These are phyloP conservation scores for Candolleomyces eurysporus DNA, from an alignment of 768 basidiomycete genomes.

Conservation along the genomic window DNA sequence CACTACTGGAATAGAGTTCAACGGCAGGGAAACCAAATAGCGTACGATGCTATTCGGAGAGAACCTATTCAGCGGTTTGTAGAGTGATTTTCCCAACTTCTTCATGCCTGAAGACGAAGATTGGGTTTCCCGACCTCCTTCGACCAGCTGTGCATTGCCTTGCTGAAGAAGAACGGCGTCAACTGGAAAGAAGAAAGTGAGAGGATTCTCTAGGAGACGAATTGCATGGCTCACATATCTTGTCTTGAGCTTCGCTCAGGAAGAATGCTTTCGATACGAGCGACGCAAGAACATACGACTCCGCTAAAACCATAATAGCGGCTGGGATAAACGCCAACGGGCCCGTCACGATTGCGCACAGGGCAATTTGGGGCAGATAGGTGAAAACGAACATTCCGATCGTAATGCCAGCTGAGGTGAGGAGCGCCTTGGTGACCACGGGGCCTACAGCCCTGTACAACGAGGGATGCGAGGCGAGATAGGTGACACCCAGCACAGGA, in stretches of 20 bases:
- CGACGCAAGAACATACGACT: conserved; percentile 37
- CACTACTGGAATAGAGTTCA: conserved; percentile 65
- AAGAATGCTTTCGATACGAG: conserved; percentile 36
- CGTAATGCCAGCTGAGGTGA: conserved; percentile 38
- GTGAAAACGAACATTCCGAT: conserved; percentile 51
- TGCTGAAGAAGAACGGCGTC: conserved; percentile 35
- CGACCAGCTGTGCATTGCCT: conserved; percentile 31
- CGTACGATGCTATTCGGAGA: conserved; percentile 45
- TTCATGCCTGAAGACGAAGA: conserved; percentile 34
- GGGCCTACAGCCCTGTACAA: conserved; percentile 35
- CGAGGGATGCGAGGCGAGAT: conserved; percentile 34
- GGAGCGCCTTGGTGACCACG: conserved; percentile 36
- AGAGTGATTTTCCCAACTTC: conserved; percentile 46
- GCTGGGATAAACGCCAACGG: conserved; percentile 61
- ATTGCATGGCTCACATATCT: conserved; percentile 30
- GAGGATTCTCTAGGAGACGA: neutral
- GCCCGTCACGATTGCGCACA: conserved; percentile 61
- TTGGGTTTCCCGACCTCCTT: conserved; percentile 30
- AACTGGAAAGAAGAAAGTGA: conserved; percentile 19
- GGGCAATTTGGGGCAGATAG: conserved; percentile 65
- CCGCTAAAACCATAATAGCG: conserved; percentile 40
- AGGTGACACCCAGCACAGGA: conserved; percentile 34
- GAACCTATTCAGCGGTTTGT: conserved; percentile 45
- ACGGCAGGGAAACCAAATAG: conserved; percentile 63
- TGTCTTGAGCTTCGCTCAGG: conserved; percentile 33